Percentiles rank a stretch among this genome's conserved stretches.
Conservation (phyloP, 2,329 filamentous ascomycete species). For the Fonsecaea erecta region DNA sequence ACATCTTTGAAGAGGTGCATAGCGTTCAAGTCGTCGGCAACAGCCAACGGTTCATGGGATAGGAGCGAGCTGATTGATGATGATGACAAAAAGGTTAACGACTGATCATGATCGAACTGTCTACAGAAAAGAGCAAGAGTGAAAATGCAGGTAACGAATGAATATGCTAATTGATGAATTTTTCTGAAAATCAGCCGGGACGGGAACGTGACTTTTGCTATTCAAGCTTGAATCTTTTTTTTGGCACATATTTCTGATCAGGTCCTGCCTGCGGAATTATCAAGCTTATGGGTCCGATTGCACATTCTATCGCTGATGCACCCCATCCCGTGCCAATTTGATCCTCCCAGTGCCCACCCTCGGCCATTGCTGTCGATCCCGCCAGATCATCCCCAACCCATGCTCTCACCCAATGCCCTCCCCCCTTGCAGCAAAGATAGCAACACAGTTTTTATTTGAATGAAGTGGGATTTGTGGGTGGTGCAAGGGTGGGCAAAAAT, state of each 20-base stretch:
- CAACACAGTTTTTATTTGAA: constrained; percentile 28
- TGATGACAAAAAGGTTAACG: not conserved
- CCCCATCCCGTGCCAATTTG: not conserved
- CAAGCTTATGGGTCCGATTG: constrained; percentile 4
- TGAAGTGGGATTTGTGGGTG: constrained; percentile 15
- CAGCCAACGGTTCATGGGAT: not conserved
- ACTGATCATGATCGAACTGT: not conserved
- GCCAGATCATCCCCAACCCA: not conserved
- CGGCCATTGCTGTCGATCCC: not conserved
- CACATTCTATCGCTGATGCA: not conserved
- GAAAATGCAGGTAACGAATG: not conserved
- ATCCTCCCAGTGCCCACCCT: not conserved
- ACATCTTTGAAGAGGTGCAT: no score
- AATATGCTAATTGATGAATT: not conserved
- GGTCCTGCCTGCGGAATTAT: not conserved
- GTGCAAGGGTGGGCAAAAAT: not conserved
- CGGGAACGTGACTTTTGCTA: not conserved
- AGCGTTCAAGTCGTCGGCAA: not conserved
- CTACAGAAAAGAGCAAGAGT: not conserved
- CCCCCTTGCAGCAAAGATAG: constrained; percentile 26
- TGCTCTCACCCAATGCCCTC: not conserved
- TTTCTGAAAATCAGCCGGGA: not conserved
- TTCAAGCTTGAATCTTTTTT: not conserved
- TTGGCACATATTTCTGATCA: constrained; percentile 13
- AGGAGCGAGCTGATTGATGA: not conserved